Evolutionary conservation across 345 rosid species (phyloP), one percentile per base, ranked within the genome.

Genomic region (Dovyalis caffra): DNA sequence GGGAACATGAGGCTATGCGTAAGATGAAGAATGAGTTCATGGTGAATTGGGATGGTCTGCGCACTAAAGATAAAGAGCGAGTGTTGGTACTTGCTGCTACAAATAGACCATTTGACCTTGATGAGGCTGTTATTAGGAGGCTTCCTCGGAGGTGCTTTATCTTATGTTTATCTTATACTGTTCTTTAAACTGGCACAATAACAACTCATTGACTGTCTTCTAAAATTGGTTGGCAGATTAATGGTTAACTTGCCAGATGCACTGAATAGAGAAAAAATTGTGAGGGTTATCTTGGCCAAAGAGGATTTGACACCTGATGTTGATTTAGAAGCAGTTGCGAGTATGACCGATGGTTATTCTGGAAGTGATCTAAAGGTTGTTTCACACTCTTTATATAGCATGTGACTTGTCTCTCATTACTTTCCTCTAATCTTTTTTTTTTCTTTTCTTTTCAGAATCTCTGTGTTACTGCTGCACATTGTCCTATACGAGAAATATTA

Each of bases 1-100:
- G 99, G 68, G 99, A 96, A 80, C 98, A 96, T 61, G 99, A 96
- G 83, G 98, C 99, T n/a, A 96, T 96, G 97, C 93, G 99, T 34
- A 96, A 96, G 87, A 96, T 96, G 99, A 96, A 96, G 87, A 96
- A 96, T 64, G 99, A 96, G 75, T 96, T 96, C 70, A 95, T 95
- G 98, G 92, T 95, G 56, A 95, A 95, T 72, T 95, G 99, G 99
- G 99, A 95, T 68, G 99, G 99, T 69, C 83, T 95, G 29, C 90
- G 97, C 45, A 95, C 98, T 33, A 95, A 95, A 81, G 99, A 95
- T 77, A 95, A 85, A 84, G 99, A 95, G 81, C 87, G 99, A 6
- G 98, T 95, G 7, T 82, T 95, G 68, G 99, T 95, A 49, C 98
- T 95, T 64, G 97, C 97, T 82, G 97, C 97, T 53, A 95, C 99